A percentile compares a stretch with the other conserved stretches of the same genome.
Conservation (phyloP, 1,139 yeast genomes). For the Yarrowia galli region DNA sequence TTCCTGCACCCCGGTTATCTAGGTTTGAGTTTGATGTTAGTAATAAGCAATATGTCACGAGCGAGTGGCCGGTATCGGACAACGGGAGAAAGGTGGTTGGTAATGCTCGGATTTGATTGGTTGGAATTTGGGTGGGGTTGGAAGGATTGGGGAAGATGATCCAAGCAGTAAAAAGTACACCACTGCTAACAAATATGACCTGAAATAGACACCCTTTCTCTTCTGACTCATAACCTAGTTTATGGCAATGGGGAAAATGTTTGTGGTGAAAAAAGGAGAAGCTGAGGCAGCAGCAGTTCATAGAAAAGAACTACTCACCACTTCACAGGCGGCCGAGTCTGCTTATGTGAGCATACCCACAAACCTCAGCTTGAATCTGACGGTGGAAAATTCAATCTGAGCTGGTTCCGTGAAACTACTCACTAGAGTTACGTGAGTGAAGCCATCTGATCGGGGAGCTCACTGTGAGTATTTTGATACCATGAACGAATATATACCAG, state of each 20-base stretch:
- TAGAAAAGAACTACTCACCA: background rate
- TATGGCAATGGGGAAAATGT: no score
- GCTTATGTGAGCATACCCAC: background rate
- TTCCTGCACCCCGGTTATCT: slow-evolving; percentile 11
- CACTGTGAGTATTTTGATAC: background rate
- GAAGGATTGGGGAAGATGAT: background rate
- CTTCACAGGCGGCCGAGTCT: no score
- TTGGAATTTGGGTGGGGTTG: background rate
- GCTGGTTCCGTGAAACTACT: no score
- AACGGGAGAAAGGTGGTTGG: background rate
- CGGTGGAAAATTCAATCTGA: no score
- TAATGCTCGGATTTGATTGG: background rate
- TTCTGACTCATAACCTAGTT: slow-evolving; percentile 1
- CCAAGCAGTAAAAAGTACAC: background rate
- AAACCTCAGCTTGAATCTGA: background rate
- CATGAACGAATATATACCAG: background rate
- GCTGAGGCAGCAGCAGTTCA: background rate
- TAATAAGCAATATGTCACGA: background rate
- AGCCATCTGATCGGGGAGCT: background rate
- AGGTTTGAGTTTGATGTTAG: slow-evolving; percentile 17
- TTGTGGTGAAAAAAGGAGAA: background rate
- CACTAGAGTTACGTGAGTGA: no score
- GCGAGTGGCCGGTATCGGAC: slow-evolving; percentile 6
- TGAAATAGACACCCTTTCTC: background rate
- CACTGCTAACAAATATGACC: background rate